phyloP scores from a whole-genome alignment of 78 protist species.

The Dictyostelium discoideum region DNA sequence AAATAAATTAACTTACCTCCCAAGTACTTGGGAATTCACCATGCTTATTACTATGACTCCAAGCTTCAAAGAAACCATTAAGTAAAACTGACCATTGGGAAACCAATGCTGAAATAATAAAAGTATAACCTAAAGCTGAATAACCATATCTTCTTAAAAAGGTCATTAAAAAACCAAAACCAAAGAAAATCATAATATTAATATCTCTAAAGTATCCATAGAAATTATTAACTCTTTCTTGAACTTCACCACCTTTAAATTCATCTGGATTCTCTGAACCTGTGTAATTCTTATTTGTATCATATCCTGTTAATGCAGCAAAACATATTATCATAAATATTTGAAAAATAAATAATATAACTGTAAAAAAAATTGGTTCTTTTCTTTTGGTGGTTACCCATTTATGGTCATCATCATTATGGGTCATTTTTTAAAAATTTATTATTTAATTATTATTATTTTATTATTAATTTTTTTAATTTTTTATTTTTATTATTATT shows the following conservation, averaged over 20 bases:
- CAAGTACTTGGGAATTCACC: not conserved
- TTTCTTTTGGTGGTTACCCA: not conserved
- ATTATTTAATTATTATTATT: too few species aligned
- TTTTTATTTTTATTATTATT: too few species aligned
- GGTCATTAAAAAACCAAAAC: constrained; percentile 97
- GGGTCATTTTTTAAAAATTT: not conserved
- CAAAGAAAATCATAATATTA: constrained; percentile 95
- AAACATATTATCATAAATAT: constrained; percentile 45
- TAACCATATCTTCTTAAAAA: constrained; percentile 84
- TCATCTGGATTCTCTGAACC: not conserved
- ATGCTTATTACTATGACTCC: not conserved
- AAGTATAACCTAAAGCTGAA: constrained; percentile 86
- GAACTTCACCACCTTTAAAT: not conserved
- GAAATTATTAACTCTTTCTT: not conserved
- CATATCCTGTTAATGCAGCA: constrained; percentile 29
- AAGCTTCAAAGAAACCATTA: constrained; percentile 77
- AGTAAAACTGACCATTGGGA: constrained; percentile 87
- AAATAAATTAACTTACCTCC: not conserved
- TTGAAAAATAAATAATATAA: constrained; percentile 34
- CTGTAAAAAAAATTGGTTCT: not conserved
- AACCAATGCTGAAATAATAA: constrained; percentile 82
- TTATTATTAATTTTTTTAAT: too few species aligned
- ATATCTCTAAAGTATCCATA: constrained; percentile 89
- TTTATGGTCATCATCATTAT: not conserved
- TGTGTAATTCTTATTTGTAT: not conserved